Evolutionary conservation across 768 basidiomycete species (phyloP), one percentile per base, ranked within the genome.

Genomic region (Lanmaoa pseudosensibilis): DNA sequence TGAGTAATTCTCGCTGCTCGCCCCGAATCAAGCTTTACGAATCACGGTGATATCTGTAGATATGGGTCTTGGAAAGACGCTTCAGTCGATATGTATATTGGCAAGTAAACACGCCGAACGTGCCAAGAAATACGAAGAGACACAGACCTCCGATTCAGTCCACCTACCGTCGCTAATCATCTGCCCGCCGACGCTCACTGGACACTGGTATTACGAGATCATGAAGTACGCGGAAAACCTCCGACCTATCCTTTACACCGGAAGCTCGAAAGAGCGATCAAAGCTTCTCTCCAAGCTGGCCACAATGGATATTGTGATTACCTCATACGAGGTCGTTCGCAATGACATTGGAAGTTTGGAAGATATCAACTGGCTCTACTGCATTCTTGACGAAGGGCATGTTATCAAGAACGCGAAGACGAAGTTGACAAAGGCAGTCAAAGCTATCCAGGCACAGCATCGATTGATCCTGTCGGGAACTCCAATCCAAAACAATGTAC

Each of bases 341-440:
- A 97, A 97, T 73, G 97, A 99, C 70, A 88, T 97, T 51, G 69
- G 80, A 16, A 86, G 80, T 61, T 76, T 98, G 21, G 81, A 87
- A 64, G 78, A 80, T 44, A 67, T 90, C 61, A 84, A 86, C 65
- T 99, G 94, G 92, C 80, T 97, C 39, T 99, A 96, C 70, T 98
- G 95, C 74, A 88, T 98, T 40, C 82, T 99, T 52, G 97, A 99
- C 68, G 97, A 99, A 75, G 97, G 97, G 0, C 97, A 99, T 73
- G 85, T 98, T 61, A 98, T 99, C 75, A 98, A 98, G 80, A 99
- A 98, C 68, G 90, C 93, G 37, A 98, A 96, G 75, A 98, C 97
- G 23, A 98, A 98, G 73, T 81, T 99, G 38, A 94, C 96, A 1
- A 94, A 94, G 70, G 94, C 97, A 1, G 92, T 98, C 65, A 99